A percentile compares a stretch with the other conserved stretches of the same genome.
Conservation (phyloP, 257 asterid genomes). For the Penstemon eatonii region DNA sequence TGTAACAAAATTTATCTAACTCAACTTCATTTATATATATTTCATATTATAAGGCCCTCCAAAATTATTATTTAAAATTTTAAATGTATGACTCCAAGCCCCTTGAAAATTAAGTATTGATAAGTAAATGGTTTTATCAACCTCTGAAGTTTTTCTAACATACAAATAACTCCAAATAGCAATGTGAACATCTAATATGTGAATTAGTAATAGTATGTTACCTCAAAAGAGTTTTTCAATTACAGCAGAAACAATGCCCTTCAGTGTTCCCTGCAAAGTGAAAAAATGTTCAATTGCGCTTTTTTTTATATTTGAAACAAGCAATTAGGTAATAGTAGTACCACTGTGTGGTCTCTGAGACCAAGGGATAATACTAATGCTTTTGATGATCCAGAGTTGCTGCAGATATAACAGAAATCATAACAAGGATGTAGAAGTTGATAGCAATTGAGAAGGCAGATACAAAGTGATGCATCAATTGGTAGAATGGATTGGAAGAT, state of each 20-base stretch:
- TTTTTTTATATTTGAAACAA: neutral
- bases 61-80: too few species aligned
- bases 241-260: conserved; percentile 64
- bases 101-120: too few species aligned
- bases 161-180: too few species aligned
- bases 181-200: too few species aligned
- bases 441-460: conserved; percentile 12
- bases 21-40: too few species aligned
- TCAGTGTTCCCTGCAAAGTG: conserved; percentile 52
- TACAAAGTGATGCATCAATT: neutral
- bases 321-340: conserved; percentile 25
- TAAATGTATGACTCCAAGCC: too few species aligned
- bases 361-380: conserved; percentile 84
- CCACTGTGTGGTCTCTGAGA: conserved; percentile 80
- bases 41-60: too few species aligned
- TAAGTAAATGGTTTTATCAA: too few species aligned
- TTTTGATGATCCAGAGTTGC: conserved; percentile 69
- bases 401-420: conserved; percentile 35
- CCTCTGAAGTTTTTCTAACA: too few species aligned
- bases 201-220: too few species aligned
- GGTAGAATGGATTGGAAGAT: conserved; percentile 4
- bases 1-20: too few species aligned
- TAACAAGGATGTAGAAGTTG: neutral
- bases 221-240: conserved; percentile 37
- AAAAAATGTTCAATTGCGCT: neutral